Conservation (phyloP, 371 early-diverging fungal genomes). For the Mycotypha africana region DNA sequence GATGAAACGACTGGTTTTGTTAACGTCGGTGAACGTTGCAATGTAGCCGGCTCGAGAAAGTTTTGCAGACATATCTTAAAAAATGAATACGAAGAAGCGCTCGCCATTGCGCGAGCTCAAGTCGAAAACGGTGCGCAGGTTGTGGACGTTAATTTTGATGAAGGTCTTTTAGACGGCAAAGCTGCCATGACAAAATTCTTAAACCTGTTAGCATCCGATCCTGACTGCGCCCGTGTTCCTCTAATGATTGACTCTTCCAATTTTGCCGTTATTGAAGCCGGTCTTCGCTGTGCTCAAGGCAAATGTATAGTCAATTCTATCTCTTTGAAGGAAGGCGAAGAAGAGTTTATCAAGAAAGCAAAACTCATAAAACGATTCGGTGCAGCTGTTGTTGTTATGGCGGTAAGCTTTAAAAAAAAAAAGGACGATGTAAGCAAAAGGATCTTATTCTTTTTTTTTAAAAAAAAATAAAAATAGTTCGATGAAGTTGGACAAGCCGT, state of each 20-base stretch:
- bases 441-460: no score
- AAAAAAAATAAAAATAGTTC: no score
- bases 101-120: conserved; percentile 88
- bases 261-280: conserved; percentile 93
- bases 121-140: conserved; percentile 94
- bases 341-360: conserved; percentile 86
- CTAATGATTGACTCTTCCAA: conserved; percentile 95
- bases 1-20: conserved; percentile 80
- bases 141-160: conserved; percentile 93
- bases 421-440: no score
- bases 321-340: conserved; percentile 91
- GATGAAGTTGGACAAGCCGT: conserved; percentile 93
- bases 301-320: conserved; percentile 96
- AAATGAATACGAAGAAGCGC: conserved; percentile 86
- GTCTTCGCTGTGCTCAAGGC: conserved; percentile 91
- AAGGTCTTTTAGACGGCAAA: conserved; percentile 89
- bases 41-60: conserved; percentile 90
- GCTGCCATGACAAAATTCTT: conserved; percentile 89
- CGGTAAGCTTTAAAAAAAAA: no score
- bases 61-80: conserved; percentile 89
- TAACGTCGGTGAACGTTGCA: conserved; percentile 94
- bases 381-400: conserved; percentile 96
- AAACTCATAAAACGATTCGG: conserved; percentile 82
- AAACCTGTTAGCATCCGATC: conserved; percentile 91
- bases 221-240: conserved; percentile 83